Conservation (phyloP, 306 rosid genomes). For the Begonia loranthoides region DNA sequence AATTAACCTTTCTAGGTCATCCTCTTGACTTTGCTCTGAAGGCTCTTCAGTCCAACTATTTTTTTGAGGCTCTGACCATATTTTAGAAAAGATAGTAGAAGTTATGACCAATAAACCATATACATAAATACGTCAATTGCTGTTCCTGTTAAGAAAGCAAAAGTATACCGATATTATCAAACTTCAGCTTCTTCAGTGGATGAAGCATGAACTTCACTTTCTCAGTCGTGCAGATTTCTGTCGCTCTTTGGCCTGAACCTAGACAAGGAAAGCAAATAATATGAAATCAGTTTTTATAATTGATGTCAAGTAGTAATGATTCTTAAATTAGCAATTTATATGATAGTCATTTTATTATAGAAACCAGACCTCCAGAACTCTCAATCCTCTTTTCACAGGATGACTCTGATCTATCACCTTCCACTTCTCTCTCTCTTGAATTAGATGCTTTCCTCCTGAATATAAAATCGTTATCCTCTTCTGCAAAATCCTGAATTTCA, state of each 20-base stretch:
- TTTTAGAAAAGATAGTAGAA: slow-evolving; percentile 8
- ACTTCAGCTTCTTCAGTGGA: slow-evolving; percentile 33
- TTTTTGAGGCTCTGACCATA: slow-evolving; percentile 40
- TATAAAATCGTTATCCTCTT: slow-evolving; percentile 25
- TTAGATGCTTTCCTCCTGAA: slow-evolving; percentile 20
- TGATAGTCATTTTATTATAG: no score
- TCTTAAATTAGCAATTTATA: no score
- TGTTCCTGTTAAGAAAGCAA: slow-evolving; percentile 7
- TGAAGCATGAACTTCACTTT: slow-evolving; percentile 23
- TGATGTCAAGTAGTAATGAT: slow-evolving; percentile 1
- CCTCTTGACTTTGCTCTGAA: slow-evolving; percentile 35
- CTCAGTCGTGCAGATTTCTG: slow-evolving; percentile 15
- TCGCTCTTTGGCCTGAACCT: slow-evolving; percentile 36
- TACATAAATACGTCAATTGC: neutral
- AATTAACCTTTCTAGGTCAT: slow-evolving; percentile 63
- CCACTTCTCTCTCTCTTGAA: slow-evolving; percentile 24
- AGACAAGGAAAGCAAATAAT: slow-evolving; percentile 6
- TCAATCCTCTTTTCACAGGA: slow-evolving; percentile 33
- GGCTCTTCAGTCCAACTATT: slow-evolving; percentile 36
- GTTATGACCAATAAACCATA: neutral
- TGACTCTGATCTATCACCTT: slow-evolving; percentile 37
- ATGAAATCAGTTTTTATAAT: slow-evolving; percentile 1
- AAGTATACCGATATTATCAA: slow-evolving; percentile 25
- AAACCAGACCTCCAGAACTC: slow-evolving; percentile 20
- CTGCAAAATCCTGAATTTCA: slow-evolving; percentile 39